Evolutionary conservation across 805 yeast genomes (phyloP).

Genomic region (Starmerella sirachaensis): DNA sequence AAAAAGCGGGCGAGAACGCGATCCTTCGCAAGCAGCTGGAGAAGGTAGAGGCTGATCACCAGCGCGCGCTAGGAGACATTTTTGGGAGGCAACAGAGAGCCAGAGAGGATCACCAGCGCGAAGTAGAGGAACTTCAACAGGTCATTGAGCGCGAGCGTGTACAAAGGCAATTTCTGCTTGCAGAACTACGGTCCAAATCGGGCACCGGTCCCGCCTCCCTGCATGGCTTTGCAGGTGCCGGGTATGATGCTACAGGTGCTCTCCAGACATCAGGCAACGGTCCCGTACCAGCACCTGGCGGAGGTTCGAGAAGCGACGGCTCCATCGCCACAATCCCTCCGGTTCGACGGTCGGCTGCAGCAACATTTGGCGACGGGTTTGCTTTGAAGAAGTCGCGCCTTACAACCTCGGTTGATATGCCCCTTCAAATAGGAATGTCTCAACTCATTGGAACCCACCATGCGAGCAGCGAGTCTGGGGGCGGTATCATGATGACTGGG

Average conservation of each 20-base stretch:
- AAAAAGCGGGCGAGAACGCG: conserved; percentile 66
- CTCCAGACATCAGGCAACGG: too few species aligned
- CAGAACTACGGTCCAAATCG: conserved; percentile 10
- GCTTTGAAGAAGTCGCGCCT: conserved; percentile 17
- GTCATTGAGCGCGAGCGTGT: conserved; percentile 38
- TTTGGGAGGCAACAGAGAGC: conserved; percentile 18
- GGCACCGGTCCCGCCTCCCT: not conserved
- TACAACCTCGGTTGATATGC: not conserved
- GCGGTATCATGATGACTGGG: conserved; percentile 3
- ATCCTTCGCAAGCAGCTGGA: conserved; percentile 56
- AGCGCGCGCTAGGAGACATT: conserved; percentile 24
- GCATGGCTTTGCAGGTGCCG: not conserved
- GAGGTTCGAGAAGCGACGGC: too few species aligned
- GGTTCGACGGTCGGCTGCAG: conserved; percentile 8
- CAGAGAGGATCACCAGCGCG: conserved; percentile 27
- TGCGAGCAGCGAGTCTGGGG: too few species aligned
- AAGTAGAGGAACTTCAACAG: conserved; percentile 33
- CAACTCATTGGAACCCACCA: not conserved
- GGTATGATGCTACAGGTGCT: not conserved
- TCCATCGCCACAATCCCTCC: conserved; percentile 15
- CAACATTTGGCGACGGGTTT: conserved; percentile 26
- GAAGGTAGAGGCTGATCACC: conserved; percentile 25
- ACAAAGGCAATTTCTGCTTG: conserved; percentile 42
- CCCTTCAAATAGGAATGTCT: too few species aligned
- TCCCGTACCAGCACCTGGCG: too few species aligned